phyloP scores from a whole-genome alignment of 768 basidiomycete genomes.

The Russula virescens region DNA sequence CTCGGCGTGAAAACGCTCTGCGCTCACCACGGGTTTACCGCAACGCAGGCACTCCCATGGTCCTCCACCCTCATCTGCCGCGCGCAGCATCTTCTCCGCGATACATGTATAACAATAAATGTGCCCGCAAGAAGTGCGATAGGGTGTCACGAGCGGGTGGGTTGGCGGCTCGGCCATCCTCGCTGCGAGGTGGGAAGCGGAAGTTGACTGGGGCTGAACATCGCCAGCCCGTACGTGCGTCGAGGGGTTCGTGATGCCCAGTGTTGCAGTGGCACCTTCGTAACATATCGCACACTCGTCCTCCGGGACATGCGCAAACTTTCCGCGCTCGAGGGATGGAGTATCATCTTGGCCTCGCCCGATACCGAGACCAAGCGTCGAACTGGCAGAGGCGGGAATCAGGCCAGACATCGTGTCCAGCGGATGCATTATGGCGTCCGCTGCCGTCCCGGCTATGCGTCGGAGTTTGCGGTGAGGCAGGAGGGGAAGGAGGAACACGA shows the following conservation, averaged over 20 bases:
- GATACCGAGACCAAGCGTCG: constrained; percentile 22
- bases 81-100: constrained; percentile 71
- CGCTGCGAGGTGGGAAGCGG: constrained; percentile 26
- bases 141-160: constrained; percentile 74
- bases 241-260: constrained; percentile 53
- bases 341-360: background rate
- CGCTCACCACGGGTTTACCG: constrained; percentile 54
- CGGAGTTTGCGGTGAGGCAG: constrained; percentile 63
- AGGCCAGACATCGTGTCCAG: constrained; percentile 27
- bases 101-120: constrained; percentile 93
- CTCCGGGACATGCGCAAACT: constrained; percentile 60
- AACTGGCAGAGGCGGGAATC: constrained; percentile 33
- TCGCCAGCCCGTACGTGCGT: constrained; percentile 33
- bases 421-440: constrained; percentile 30
- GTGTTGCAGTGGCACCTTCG: constrained; percentile 60
- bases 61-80: constrained; percentile 57
- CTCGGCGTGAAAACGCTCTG: constrained; percentile 47
- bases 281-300: constrained; percentile 90
- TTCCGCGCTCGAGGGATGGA: constrained; percentile 39
- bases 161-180: constrained; percentile 42
- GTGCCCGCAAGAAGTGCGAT: constrained; percentile 78
- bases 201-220: constrained; percentile 25
- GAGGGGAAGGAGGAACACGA: constrained; percentile 86
- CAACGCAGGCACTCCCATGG: constrained; percentile 87
- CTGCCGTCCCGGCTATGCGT: constrained; percentile 39